A percentile compares a stretch with the other conserved stretches of the same genome.
phyloP scores from a whole-genome alignment of 192 early-diverging fungal species.

The Coemansia biformis region DNA sequence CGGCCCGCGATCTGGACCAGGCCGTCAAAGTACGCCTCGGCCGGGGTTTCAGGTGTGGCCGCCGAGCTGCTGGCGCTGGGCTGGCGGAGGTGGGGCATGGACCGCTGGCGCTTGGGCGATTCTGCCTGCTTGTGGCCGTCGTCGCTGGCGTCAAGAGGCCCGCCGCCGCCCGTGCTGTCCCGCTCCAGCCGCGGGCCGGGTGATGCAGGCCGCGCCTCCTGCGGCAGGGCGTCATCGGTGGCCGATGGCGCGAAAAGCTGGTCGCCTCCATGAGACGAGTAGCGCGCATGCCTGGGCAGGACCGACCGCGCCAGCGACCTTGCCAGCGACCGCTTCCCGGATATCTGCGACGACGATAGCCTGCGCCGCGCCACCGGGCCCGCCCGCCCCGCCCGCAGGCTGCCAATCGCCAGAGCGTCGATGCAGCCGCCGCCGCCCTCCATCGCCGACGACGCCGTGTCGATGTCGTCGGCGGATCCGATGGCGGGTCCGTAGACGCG shows the following conservation, averaged over 20 bases:
- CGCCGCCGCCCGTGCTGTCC: too few relatives aligned
- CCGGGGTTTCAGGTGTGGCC: conserved; percentile 14
- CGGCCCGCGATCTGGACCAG: conserved; percentile 10
- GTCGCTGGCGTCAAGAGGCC: neutral
- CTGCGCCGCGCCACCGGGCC: neutral
- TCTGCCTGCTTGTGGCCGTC: neutral
- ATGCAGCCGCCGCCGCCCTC: conserved; percentile 4
- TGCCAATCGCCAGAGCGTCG: conserved; percentile 6
- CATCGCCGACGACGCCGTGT: conserved; percentile 20
- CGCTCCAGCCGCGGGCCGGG: too few relatives aligned
- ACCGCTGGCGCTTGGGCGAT: conserved; percentile 38
- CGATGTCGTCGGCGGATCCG: conserved; percentile 10
- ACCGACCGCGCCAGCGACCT: conserved; percentile 38
- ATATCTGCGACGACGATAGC: conserved; percentile 20
- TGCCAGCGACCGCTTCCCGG: conserved; percentile 39
- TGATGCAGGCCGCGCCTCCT: too few relatives aligned
- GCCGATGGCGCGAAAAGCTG: too few relatives aligned
- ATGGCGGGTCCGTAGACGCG: conserved; percentile 33
- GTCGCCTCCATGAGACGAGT: conserved; percentile 19
- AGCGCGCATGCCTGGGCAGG: conserved; percentile 22
- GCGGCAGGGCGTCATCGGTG: too few relatives aligned
- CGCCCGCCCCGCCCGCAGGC: conserved; percentile 1
- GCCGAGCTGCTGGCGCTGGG: conserved; percentile 18
- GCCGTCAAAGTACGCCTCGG: conserved; percentile 39
- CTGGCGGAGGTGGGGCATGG: conserved; percentile 44